Base-by-base conservation (phyloP, 805 yeast genomes). In the Starmerella stellata region DNA sequence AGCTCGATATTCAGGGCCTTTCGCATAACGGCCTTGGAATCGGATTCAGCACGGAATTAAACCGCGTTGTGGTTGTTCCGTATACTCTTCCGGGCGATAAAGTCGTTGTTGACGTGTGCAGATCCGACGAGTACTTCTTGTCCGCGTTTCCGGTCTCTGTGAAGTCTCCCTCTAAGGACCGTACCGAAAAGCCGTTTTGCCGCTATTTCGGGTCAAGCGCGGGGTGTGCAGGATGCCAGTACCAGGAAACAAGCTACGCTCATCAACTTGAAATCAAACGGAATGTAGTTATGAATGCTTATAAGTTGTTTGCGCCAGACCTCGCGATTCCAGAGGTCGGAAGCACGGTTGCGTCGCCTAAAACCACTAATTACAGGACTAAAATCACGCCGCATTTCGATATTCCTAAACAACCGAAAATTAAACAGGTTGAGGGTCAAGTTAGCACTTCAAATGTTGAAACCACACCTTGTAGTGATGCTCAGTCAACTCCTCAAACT, bases 171-270 rank as follows among this genome's bases (percentile, higher is more conserved):
- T 65, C 77, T 0, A 40, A 45, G 3, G 60, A 70, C 52, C 58
- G 70, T 35, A 65, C 80, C 43, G 75, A 78, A 48, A 64, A 78
- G 38, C 72, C 77, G 40, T 68, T 68, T 46, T 82, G 94, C 60
- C 66, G 70, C 45, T 90, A 90, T 60, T 90, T 87, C 60, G 93
- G 93, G 13, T 72, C 72, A 45, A 85, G 95, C 56, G 80, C 93
- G 1, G 96, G 96, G 3, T 85, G 96, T 57, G 80, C 93, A 1
- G 96, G 96, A 3, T 85, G 96, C 57, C 96, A 90, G 60, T 82
- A 74, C 54, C 96, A 90, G 55, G 73, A 73, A 56, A 61, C 83
- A 25, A 64, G 69, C 2, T 90, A 90, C 55, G 66, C 66, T 1
- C 65, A 74, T 31, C 96, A 87, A 59, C 63, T 90, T 38, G 60